Base-by-base conservation (phyloP, 2,329 filamentous ascomycete species). In the Talaromyces sp. region DNA sequence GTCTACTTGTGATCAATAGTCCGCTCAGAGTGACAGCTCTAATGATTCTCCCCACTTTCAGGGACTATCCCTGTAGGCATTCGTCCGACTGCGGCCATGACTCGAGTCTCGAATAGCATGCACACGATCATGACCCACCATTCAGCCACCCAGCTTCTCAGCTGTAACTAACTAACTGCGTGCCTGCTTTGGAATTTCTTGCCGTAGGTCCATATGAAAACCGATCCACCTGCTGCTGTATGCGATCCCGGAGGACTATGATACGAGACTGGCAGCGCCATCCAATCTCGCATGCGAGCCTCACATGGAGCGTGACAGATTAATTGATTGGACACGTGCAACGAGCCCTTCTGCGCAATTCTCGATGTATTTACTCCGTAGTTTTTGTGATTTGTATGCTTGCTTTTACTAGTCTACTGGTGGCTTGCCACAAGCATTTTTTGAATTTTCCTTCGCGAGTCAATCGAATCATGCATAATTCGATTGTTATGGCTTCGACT, bases 101-200 rank as follows among this genome's bases (percentile, higher is more conserved):
- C 53, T 55, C 40, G 33, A 21, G 5, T n/a, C 15, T n/a, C n/a
- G n/a, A n/a, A n/a, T n/a, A n/a, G n/a, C n/a, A n/a, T n/a, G 31
- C 40, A 25, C 17, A 2, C 17, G n/a, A 46, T n/a, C 35, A 17
- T 19, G 53, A 35, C 31, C 53, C 53, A 55, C 52, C 39, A 37
- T 48, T 54, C 52, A 54, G 39, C 52, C 52, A 54, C 52, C 45
- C 3, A 28, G 25, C n/a, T n/a, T n/a, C n/a, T n/a, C n/a, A n/a
- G n/a, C n/a, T n/a, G n/a, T n/a, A n/a, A n/a, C n/a, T n/a, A n/a
- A n/a, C n/a, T n/a, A n/a, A n/a, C n/a, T 40, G 7, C 13, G 21
- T 39, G 35, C 33, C 19, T 45, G 13, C 41, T 15, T 45, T n/a
- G 41, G 9, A 15, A 43, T n/a, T n/a, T n/a, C n/a, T 19, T 15